A percentile compares a stretch with the other conserved stretches of the same genome.
Conservation (phyloP, 2,329 filamentous ascomycete species). For the Hyphodiscus sp. region DNA sequence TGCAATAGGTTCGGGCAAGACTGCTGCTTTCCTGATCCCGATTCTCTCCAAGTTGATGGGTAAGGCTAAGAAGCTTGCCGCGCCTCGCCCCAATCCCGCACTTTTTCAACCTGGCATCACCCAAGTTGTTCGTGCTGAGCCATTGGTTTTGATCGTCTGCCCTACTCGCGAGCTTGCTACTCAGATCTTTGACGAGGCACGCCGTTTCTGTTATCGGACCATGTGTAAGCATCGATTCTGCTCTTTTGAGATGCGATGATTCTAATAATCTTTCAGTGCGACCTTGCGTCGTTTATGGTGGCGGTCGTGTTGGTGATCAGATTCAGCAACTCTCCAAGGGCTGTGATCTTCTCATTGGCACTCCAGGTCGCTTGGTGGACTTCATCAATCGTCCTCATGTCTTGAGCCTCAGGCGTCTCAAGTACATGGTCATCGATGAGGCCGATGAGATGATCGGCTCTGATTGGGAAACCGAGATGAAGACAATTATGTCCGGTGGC, state of each 20-base stretch:
- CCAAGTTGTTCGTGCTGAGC: constrained; percentile 64
- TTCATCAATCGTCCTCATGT: constrained; percentile 68
- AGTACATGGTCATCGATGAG: constrained; percentile 82
- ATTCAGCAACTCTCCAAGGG: constrained; percentile 68
- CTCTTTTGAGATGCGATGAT: too few relatives aligned
- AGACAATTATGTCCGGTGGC: constrained; percentile 70
- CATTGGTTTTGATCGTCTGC: constrained; percentile 76
- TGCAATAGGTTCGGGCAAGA: constrained; percentile 82
- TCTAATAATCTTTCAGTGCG: constrained; percentile 43
- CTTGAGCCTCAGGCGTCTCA: constrained; percentile 68
- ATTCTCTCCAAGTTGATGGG: constrained; percentile 90
- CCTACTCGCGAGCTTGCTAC: constrained; percentile 87
- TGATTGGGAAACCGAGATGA: constrained; percentile 74
- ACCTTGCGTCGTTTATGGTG: constrained; percentile 84
- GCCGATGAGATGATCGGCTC: constrained; percentile 83
- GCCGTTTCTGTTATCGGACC: constrained; percentile 87
- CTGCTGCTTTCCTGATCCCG: constrained; percentile 84
- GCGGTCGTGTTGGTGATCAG: constrained; percentile 65
- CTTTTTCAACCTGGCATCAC: constrained; percentile 45
- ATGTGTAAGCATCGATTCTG: constrained; percentile 44
- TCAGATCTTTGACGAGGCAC: constrained; percentile 92
- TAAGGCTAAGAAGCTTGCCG: constrained; percentile 83
- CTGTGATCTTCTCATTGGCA: constrained; percentile 83
- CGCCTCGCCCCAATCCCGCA: constrained; percentile 61
- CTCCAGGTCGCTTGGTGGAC: constrained; percentile 79